Percentiles rank a stretch among this genome's conserved stretches.
Evolutionary conservation across 1,284 basidiomycete genomes (phyloP).

Genomic region (Trichosporon sp.): DNA sequence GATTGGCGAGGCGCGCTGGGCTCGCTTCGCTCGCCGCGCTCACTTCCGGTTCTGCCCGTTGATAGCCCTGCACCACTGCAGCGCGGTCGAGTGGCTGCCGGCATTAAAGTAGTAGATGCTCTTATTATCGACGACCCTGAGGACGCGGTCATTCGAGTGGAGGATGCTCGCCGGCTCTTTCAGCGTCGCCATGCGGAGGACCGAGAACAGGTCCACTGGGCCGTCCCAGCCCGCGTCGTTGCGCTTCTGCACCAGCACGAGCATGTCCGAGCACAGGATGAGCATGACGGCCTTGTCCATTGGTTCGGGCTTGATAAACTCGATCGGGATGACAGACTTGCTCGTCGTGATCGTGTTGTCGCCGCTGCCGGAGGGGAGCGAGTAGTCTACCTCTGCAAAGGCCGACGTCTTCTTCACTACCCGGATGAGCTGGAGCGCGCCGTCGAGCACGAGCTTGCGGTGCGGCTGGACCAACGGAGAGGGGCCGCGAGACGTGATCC

Average conservation of each 20-base stretch:
- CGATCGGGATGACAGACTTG: conserved; percentile 73
- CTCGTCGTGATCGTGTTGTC: conserved; percentile 39
- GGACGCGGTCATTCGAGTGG: conserved; percentile 61
- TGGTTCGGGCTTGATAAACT: conserved; percentile 61
- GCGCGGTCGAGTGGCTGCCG: conserved; percentile 68
- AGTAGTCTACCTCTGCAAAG: conserved; percentile 62
- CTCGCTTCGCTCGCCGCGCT: too few species aligned
- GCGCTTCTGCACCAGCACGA: conserved; percentile 79
- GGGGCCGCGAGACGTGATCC: conserved; percentile 84
- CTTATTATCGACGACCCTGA: conserved; percentile 49
- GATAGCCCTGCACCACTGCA: conserved; percentile 68
- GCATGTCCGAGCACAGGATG: conserved; percentile 65
- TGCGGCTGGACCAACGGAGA: conserved; percentile 97
- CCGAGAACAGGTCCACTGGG: conserved; percentile 82
- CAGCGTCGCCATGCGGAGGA: conserved; percentile 82
- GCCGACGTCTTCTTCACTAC: conserved; percentile 82
- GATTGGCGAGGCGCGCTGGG: too few species aligned
- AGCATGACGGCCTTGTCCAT: conserved; percentile 43
- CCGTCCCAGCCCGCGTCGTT: conserved; percentile 61
- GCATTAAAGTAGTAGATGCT: conserved; percentile 90
- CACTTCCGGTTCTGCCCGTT: conserved; percentile 31
- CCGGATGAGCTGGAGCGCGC: conserved; percentile 70
- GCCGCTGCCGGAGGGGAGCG: conserved; percentile 17
- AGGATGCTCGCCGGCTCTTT: conserved; percentile 85
- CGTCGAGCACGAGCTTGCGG: conserved; percentile 85